Base-by-base conservation (phyloP, 441 rosid species). In the Pelargonium fulgidum region DNA sequence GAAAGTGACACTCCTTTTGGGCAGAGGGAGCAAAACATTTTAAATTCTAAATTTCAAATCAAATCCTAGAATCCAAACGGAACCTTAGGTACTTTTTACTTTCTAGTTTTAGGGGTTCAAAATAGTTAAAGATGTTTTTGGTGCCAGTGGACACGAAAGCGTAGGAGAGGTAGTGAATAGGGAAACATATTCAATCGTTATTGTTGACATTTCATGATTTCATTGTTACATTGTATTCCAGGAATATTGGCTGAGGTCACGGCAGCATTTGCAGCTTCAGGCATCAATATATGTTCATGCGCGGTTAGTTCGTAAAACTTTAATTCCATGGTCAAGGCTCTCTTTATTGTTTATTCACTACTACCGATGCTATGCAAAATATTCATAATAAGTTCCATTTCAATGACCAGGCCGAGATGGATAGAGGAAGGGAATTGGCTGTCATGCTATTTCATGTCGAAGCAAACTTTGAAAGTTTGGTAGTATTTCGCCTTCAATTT, bases 231-330 rank as follows among this genome's bases (percentile, higher is more conserved):
- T 6, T 16, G 70, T 39, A 58, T 80, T 73, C 73, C 78, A 93
- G 97, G 99, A 66, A 85, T 90, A 74, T 88, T 94, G 84, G 99
- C 91, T 39, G 96, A 91, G 78, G 83, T 91, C 64, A 83, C 99
- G 63, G 81, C 96, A 50, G 87, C 86, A 58, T 78, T 94, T 74
- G 84, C 93, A 58, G 78, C 88, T 75, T 85, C 76, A 72, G 92
- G 92, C 72, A 78, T 91, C 50, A 66, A 77, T 41, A 82, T 91
- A 78, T 91, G 92, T 78, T 86, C 99, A 62, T 94, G 99, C 61
- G 92, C 83, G 92, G 99, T 94, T 78, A 82, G 97, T 85, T 67
- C 54, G 76, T 58, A 56, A 73, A 20, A 70, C 41, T 76, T 48
- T 42, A 61, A 29, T 20, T 17, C 62, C 62, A 4, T 17, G 20